Evolutionary conservation across 371 early-diverging fungal species (phyloP), one percentile per base, ranked within the genome.

Genomic region (Capillidium heterosporum): DNA sequence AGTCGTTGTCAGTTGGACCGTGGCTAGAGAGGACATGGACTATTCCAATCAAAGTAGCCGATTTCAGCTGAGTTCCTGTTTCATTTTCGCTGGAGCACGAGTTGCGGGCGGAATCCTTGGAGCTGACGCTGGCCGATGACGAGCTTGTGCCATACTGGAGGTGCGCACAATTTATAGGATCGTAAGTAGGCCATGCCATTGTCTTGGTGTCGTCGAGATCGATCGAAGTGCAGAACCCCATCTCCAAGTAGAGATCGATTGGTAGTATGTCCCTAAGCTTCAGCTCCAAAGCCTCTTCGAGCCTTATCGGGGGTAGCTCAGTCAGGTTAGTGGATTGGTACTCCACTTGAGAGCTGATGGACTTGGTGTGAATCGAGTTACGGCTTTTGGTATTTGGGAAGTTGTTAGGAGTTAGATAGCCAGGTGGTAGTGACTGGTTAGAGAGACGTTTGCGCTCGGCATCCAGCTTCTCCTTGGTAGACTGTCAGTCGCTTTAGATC

Each of bases 1-100:
- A 70, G 28, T 66, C 66, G 26, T 65, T 63, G 56, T 80, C 77
- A 19, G 59, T 67, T 15, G 64, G 39, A 13, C 55, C 54, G 8
- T 57, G 28, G 32, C 55, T 57, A 3, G 61, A 35, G 7, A 61
- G 54, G 2, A 35, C 43, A 43, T 54, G 54, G 0, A 61, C 39
- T n/a, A 61, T 11, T 8, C 48, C 50, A 19, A 32, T 44, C 11
- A 61, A 39, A 26, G 55, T 57, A n/a, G 58, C 40, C 1, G 61
- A 57, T 28, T 46, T 35, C 4, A 42, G n/a, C 10, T 29, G 23
- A n/a, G 43, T 32, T 1, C 46, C 15, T 5, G 10, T 49, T 35
- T 35, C 35, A 35, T 7, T 35, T 35, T 35, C 35, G 13, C 35
- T 35, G 13, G 4, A 7, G 13, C 7, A 7, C 13, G 35, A 35